Evolutionary conservation across 192 early-diverging fungal species (phyloP).

Genomic region (Spizellomyces sp.): DNA sequence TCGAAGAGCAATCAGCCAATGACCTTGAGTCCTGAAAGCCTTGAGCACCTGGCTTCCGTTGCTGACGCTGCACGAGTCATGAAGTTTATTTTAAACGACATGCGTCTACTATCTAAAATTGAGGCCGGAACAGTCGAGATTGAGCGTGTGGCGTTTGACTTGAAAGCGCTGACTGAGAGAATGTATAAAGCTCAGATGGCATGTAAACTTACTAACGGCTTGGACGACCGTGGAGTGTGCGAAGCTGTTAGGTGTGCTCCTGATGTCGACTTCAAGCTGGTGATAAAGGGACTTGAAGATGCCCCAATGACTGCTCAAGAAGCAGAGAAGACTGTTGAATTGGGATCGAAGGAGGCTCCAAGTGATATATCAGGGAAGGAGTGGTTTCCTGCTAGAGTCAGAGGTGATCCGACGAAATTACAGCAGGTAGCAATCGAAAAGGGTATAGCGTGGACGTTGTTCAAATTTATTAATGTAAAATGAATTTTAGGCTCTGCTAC

Average conservation of each 20-base stretch:
- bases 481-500: conserved; percentile 8
- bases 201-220: neutral
- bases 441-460: no score
- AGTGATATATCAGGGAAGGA: conserved; percentile 6
- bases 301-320: neutral
- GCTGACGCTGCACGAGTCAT: conserved; percentile 34
- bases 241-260: neutral
- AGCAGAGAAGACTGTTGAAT: neutral
- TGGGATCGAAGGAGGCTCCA: conserved; percentile 13
- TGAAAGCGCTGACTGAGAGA: conserved; percentile 11
- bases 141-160: conserved; percentile 12
- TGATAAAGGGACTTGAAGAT: conserved; percentile 12
- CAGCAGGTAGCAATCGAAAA: conserved; percentile 1
- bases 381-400: conserved; percentile 22
- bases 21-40: conserved; percentile 3
- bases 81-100: conserved; percentile 35
- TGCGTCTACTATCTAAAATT: conserved; percentile 31
- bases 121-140: conserved; percentile 23
- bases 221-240: neutral
- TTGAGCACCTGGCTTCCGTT: conserved; percentile 28
- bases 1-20: neutral
- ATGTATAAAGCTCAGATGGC: conserved; percentile 17
- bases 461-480: no score
- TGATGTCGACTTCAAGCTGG: conserved; percentile 25
- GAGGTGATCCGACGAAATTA: conserved; percentile 16